Percentiles rank a stretch among this genome's conserved stretches.
phyloP scores from a whole-genome alignment of 2,329 filamentous ascomycete genomes.

The Magnaporthiopsis incrustans region DNA sequence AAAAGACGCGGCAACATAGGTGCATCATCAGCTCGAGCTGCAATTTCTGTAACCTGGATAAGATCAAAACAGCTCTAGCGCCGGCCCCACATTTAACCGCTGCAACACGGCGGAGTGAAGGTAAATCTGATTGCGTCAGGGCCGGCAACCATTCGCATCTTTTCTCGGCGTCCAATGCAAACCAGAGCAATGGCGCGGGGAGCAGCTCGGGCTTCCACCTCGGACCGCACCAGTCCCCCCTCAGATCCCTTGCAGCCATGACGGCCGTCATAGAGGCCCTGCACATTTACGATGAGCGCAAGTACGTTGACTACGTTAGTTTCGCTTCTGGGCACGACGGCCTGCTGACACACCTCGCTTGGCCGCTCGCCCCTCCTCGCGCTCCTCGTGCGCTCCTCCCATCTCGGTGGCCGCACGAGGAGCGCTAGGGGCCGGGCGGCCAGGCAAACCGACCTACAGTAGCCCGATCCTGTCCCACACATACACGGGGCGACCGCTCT shows the following conservation, averaged over 20 bases:
- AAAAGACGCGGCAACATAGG: neutral
- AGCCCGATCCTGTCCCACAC: slow-evolving; percentile 79
- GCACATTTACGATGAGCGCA: slow-evolving; percentile 94
- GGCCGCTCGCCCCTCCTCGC: neutral
- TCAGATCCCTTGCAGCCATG: slow-evolving; percentile 40
- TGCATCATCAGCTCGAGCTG: too few species aligned
- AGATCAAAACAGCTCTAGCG: too few species aligned
- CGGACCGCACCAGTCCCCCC: neutral
- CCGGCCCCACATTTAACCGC: neutral
- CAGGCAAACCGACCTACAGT: slow-evolving; percentile 35
- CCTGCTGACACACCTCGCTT: neutral
- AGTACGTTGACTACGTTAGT: slow-evolving; percentile 49
- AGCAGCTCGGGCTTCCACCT: neutral
- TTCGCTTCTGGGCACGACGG: neutral
- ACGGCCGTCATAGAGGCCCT: slow-evolving; percentile 87
- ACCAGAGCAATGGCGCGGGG: neutral
- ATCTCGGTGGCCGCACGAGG: neutral
- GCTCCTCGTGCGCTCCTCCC: too few species aligned
- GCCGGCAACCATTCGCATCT: neutral
- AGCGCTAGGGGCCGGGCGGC: neutral
- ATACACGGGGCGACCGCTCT: slow-evolving; percentile 75
- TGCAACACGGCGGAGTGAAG: neutral
- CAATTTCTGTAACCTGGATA: too few species aligned
- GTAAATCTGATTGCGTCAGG: neutral
- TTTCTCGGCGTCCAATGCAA: neutral